Evolutionary conservation across 331 rosid genomes (phyloP), one percentile per base, ranked within the genome.

Genomic region (Arachis monticola): DNA sequence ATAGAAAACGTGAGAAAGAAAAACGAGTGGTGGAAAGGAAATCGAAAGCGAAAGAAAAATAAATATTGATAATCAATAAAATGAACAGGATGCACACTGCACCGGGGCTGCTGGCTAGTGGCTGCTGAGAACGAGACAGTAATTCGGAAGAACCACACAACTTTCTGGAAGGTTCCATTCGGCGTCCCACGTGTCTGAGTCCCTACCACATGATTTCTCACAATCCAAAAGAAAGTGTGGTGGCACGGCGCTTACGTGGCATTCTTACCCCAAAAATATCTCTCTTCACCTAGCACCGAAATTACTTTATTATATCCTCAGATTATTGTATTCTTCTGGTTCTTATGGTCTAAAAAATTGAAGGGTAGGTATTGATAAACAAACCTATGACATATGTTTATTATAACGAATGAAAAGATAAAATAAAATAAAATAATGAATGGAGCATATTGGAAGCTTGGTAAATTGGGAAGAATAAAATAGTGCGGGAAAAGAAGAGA

Each of bases 131-230:
- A n/a, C 8, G 51, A 14, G 22, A 59, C 10, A 27, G 57, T 38
- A 5, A 44, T 8, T 1, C 1, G 55, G 35, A 57, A 53, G 59
- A 53, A 72, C 82, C 85, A 77, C 79, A 72, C 59, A 53, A n/a
- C 22, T 72, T 69, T 64, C 53, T 9, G 9, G 11, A 45, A 58
- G 12, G 7, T 7, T 76, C 55, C 44, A 52, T 4, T 2, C 1
- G 5, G 3, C 3, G 2, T 8, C 45, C 86, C 88, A 85, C 86
- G 88, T 81, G 94, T 80, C 86, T 9, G 0, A 0, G 48, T 83
- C 48, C 60, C 31, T 45, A 71, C 90, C 90, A 82, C 51, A 32
- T 56, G n/a, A 48, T 66, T 47, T n/a, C 30, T 53, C 59, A 53
- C 59, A 6, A 3, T 7, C 30, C 38, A 32, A 32, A 32, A 32